A percentile compares a stretch with the other conserved stretches of the same genome.
These are phyloP conservation scores for Pythium utonaiense DNA, from an alignment of 352 stramenopile genomes.

Conservation along the genomic window DNA sequence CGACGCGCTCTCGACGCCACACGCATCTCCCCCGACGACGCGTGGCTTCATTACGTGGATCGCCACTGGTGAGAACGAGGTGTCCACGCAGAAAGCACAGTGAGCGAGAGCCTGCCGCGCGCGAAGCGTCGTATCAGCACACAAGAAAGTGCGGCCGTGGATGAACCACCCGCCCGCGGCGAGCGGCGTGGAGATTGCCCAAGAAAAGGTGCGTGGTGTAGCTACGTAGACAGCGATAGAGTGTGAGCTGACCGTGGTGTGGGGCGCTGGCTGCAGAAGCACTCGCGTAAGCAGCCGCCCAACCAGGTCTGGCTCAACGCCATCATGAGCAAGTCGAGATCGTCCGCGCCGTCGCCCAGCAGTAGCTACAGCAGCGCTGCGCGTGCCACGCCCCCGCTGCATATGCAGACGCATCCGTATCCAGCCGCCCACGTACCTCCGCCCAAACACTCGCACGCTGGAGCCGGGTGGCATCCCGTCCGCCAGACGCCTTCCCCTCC, in stretches of 20 bases:
- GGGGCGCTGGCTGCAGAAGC: conserved; percentile 10
- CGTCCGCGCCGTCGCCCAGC: conserved; percentile 23
- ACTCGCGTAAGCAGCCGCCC: conserved; percentile 28
- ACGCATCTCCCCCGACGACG: too few species aligned
- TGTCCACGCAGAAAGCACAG: background rate
- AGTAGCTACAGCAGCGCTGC: background rate
- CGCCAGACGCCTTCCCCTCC: background rate
- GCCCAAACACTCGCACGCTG: conserved; percentile 1
- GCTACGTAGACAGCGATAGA: background rate
- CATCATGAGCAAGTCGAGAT: conserved; percentile 64
- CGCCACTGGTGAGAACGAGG: background rate
- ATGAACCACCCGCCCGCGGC: background rate
- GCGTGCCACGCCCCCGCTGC: background rate
- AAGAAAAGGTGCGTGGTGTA: background rate
- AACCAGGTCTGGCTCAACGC: conserved; percentile 72
- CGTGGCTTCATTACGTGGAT: too few species aligned
- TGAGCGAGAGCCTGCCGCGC: background rate
- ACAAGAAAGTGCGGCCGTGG: too few species aligned
- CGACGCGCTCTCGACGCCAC: background rate
- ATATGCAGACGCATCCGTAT: background rate
- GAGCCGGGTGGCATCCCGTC: background rate
- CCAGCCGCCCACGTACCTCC: background rate
- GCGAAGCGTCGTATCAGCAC: background rate
- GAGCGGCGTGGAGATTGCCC: background rate
- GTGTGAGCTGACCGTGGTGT: background rate